A percentile compares a stretch with the other conserved stretches of the same genome.
Conservation (phyloP, 2,329 filamentous ascomycete genomes). For the Onygenales sp. region DNA sequence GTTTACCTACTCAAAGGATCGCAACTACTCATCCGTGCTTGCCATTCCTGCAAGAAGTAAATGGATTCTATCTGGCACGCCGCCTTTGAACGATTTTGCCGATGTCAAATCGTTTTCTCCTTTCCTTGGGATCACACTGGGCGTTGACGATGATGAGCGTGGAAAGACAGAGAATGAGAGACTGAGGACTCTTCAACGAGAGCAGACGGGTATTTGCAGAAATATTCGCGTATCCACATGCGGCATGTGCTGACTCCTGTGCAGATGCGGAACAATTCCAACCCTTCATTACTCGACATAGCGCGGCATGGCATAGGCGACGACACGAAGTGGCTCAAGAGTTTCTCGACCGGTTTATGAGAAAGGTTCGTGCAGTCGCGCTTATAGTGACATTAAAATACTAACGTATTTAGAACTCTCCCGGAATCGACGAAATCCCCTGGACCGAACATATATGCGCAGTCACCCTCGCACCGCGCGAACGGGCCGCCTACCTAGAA, state of each 20-base stretch:
- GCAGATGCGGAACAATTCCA: conserved; percentile 47
- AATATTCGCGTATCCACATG: neutral
- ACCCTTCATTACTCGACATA: conserved; percentile 40
- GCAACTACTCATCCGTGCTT: conserved; percentile 35
- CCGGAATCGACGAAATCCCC: conserved; percentile 37
- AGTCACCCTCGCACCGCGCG: conserved; percentile 36
- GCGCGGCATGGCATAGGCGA: conserved; percentile 42
- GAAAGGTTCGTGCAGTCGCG: conserved; percentile 24
- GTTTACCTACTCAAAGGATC: conserved; percentile 46
- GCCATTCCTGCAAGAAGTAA: conserved; percentile 41
- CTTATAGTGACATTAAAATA: neutral
- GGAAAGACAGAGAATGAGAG: conserved; percentile 37
- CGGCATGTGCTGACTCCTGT: conserved; percentile 13
- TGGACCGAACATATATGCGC: conserved; percentile 36
- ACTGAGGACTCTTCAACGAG: conserved; percentile 31
- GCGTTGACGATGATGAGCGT: conserved; percentile 41
- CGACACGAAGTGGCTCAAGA: conserved; percentile 44
- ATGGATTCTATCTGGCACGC: conserved; percentile 58
- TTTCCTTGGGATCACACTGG: conserved; percentile 47
- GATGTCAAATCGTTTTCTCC: conserved; percentile 51
- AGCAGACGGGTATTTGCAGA: conserved; percentile 32
- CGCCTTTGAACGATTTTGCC: conserved; percentile 46
- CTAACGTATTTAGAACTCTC: conserved; percentile 24
- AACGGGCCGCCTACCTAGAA: conserved; percentile 46
- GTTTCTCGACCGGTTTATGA: conserved; percentile 46